phyloP scores from a whole-genome alignment of 192 early-diverging fungal genomes.

The Coemansia sp. region DNA sequence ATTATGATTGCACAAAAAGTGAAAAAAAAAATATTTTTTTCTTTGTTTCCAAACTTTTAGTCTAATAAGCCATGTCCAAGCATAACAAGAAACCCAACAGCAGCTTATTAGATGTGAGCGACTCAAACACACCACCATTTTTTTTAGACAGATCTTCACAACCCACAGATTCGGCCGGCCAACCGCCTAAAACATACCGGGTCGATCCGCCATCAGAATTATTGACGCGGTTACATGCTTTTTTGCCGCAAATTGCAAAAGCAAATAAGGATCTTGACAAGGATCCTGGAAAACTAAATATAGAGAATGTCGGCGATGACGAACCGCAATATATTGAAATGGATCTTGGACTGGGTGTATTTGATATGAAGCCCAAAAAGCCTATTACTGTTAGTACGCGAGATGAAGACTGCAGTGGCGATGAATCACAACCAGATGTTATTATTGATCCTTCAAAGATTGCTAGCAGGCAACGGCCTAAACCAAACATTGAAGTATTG shows the following conservation, averaged over 20 bases:
- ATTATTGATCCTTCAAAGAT: constrained; percentile 20
- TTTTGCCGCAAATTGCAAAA: constrained; percentile 50
- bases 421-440: not conserved
- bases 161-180: not conserved
- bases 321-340: constrained; percentile 48
- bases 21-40: constrained; percentile 8
- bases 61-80: constrained; percentile 6
- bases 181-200: constrained; percentile 34
- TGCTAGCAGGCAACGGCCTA: constrained; percentile 12
- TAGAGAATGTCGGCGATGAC: constrained; percentile 41
- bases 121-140: not conserved
- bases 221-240: constrained; percentile 38
- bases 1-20: constrained; percentile 1
- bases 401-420: not conserved
- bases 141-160: not conserved
- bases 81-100: constrained; percentile 3
- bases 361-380: constrained; percentile 49
- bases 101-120: constrained; percentile 20
- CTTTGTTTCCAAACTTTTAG: not conserved
- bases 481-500: constrained; percentile 21
- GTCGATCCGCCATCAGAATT: constrained; percentile 42
- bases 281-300: constrained; percentile 37
- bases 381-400: constrained; percentile 22
- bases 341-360: constrained; percentile 47
- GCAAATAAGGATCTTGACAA: constrained; percentile 36